These are phyloP conservation scores for Penicillium sp. DNA, from an alignment of 2,329 filamentous ascomycete genomes.

Conservation along the genomic window DNA sequence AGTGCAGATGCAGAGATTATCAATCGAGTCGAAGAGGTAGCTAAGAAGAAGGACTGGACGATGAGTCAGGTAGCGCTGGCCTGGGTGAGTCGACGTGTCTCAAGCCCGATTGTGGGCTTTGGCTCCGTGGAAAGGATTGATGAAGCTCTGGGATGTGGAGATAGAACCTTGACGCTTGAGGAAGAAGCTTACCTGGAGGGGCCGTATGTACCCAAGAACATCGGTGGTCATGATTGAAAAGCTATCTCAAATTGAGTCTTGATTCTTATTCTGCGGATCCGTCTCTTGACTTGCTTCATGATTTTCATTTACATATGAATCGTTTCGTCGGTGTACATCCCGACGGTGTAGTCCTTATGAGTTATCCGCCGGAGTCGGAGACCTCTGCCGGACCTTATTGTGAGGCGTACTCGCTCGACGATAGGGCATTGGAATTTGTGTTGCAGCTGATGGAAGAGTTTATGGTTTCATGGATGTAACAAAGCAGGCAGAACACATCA, in stretches of 20 bases:
- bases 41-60: constrained; percentile 11
- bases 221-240: not conserved
- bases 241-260: not conserved
- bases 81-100: constrained; percentile 4
- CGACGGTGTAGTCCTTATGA: not conserved
- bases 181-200: constrained; percentile 1
- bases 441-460: not conserved
- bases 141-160: not conserved
- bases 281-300: not conserved
- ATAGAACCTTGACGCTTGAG: not conserved
- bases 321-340: too few species aligned
- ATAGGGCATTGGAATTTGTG: not conserved
- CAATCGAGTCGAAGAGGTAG: constrained; percentile 14
- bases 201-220: not conserved
- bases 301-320: too few species aligned
- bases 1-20: constrained; percentile 15
- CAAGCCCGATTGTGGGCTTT: constrained; percentile 3
- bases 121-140: constrained; percentile 1
- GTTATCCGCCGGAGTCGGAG: not conserved
- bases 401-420: not conserved
- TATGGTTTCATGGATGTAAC: too few species aligned
- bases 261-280: not conserved
- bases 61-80: constrained; percentile 18
- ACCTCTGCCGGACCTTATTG: not conserved
- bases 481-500: not conserved